Base-by-base conservation (phyloP, 2,329 filamentous ascomycete genomes). In the Apiospora hydei region DNA sequence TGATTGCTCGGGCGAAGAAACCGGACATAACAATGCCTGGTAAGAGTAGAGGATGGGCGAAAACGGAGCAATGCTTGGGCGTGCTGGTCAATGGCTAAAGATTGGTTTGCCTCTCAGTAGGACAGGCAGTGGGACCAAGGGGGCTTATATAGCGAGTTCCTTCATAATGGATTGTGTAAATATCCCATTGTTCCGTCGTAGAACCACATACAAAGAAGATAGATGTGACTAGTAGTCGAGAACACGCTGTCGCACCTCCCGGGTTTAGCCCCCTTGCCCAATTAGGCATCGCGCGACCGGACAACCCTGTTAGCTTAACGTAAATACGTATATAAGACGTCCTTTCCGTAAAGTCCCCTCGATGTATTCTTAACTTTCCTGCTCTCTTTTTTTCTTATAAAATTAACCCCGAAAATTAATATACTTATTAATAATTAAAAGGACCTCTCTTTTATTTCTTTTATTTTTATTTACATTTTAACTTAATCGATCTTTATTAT, bases 211-310 rank as follows among this genome's bases (percentile, higher is more conserved):
- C n/a, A 51, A 51, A 4, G 49, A 26, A 4, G 34, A 13, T 24
- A 14, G n/a, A 51, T 14, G n/a, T 24, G 49, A 26, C 3, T n/a
- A 26, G 49, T 67, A 67, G 11, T 67, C 64, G 64, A 67, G 66
- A 68, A 68, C 66, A 68, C 38, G 66, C 66, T 68, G 66, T 68
- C 38, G 34, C n/a, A 44, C 66, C 34, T 68, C 66, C 66, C 66
- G 66, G 66, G 43, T 68, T 68, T 68, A 68, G 66, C 64, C 38
- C 66, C 43, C 24, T 18, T 68, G 46, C 30, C 66, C 43, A 16
- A 68, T 68, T 68, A 7, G 41, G 66, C 13, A 41, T 68, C 41
- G 66, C 66, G 66, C 66, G 38, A 38, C n/a, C n/a, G 16, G 46
- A 30, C 24, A 68, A 24, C 66, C 57, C 57, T 64, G 34, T 64